Percentiles rank a stretch among this genome's conserved stretches.
Evolutionary conservation across 306 rosid species (phyloP).

Genomic region (Corylus heterophylla): DNA sequence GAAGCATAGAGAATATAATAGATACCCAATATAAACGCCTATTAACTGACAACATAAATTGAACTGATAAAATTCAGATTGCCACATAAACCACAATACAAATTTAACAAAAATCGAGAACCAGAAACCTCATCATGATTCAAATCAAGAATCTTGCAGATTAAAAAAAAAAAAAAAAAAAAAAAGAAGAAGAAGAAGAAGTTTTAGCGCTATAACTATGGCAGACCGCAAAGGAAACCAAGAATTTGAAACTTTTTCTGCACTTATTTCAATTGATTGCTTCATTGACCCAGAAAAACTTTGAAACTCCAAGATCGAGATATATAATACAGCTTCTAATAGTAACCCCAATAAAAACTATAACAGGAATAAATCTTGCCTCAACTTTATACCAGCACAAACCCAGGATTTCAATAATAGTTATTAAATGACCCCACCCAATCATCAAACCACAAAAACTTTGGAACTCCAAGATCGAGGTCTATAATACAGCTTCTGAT

Average conservation of each 20-base stretch:
- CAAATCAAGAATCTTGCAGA: background rate
- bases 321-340: background rate
- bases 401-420: background rate
- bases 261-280: background rate
- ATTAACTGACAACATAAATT: background rate
- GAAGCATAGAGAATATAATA: background rate
- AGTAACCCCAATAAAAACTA: background rate
- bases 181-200: background rate
- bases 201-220: background rate
- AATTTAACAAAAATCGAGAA: background rate
- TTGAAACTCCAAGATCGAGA: background rate
- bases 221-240: background rate
- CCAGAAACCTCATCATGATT: background rate
- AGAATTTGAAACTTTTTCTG: background rate
- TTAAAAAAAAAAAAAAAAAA: too few species aligned
- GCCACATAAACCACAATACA: background rate
- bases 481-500: too few species aligned
- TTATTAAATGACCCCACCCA: background rate
- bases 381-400: background rate
- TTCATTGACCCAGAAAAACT: background rate
- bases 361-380: background rate
- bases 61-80: background rate
- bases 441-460: background rate
- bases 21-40: background rate
- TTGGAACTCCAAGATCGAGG: background rate